phyloP scores from a whole-genome alignment of 2,329 filamentous ascomycete genomes.

The Beauveria bassiana region DNA sequence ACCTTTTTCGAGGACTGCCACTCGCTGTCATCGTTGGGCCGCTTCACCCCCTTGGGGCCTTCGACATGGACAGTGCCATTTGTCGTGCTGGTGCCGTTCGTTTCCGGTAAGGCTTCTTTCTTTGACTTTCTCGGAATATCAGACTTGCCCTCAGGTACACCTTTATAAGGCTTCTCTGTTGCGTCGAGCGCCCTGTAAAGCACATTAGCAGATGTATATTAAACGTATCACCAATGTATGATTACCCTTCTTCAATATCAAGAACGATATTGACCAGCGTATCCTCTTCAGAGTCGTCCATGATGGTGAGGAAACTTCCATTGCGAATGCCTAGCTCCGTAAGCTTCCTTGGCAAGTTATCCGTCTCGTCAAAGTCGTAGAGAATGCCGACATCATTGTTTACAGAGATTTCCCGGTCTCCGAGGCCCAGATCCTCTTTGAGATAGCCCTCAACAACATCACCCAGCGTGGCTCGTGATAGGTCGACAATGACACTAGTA shows the following conservation, averaged over 20 bases:
- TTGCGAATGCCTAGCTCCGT: constrained; percentile 67
- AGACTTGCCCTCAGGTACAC: constrained; percentile 34
- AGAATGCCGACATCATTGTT: constrained; percentile 68
- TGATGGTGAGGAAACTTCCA: constrained; percentile 72
- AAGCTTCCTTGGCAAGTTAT: constrained; percentile 76
- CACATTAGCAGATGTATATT: constrained; percentile 20
- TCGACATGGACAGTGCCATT: constrained; percentile 32
- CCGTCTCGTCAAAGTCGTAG: constrained; percentile 83
- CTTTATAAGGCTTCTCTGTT: constrained; percentile 48
- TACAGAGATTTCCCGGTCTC: constrained; percentile 69
- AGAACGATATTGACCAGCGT: constrained; percentile 76
- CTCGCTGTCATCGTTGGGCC: constrained; percentile 35
- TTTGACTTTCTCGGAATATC: constrained; percentile 48
- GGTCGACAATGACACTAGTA: constrained; percentile 58
- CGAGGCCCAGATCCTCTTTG: constrained; percentile 63
- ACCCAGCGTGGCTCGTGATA: constrained; percentile 63
- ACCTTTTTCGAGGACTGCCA: constrained; percentile 41
- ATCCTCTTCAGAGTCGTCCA: constrained; percentile 71
- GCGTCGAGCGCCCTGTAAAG: constrained; percentile 31
- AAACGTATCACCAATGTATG: constrained; percentile 10
- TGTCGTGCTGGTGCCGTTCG: constrained; percentile 30
- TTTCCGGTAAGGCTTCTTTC: constrained; percentile 27
- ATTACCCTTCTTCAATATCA: constrained; percentile 55
- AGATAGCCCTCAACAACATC: constrained; percentile 74
- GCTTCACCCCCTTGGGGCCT: constrained; percentile 36